Percentiles rank a stretch among this genome's conserved stretches.
Conservation (phyloP, 352 stramenopile species). For the Hyaloperonospora arabidopsidis region DNA sequence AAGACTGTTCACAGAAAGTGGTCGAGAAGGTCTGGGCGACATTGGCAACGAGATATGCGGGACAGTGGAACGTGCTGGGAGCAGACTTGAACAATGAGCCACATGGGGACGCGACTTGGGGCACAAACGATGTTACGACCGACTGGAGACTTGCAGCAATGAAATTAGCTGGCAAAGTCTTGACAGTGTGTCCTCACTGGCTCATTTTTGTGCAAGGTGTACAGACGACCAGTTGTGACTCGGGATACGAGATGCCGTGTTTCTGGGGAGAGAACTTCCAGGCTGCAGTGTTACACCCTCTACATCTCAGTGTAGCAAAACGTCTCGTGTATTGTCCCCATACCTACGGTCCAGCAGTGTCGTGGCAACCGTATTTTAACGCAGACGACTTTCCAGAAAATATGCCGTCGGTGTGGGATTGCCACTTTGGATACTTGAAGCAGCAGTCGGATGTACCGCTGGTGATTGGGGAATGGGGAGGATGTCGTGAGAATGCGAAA, state of each 20-base stretch:
- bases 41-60: conserved; percentile 28
- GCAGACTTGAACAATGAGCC: conserved; percentile 57
- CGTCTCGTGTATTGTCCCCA: conserved; percentile 49
- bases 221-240: conserved; percentile 30
- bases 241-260: conserved; percentile 23
- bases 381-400: conserved; percentile 34
- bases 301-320: conserved; percentile 30
- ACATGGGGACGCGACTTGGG: conserved; percentile 43
- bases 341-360: conserved; percentile 39
- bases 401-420: conserved; percentile 47
- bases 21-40: conserved; percentile 31
- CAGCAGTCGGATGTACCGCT: conserved; percentile 27
- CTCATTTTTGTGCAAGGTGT: conserved; percentile 53
- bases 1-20: conserved; percentile 15
- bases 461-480: conserved; percentile 60
- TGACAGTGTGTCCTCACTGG: conserved; percentile 32
- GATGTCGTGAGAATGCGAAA: conserved; percentile 24
- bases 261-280: conserved; percentile 53
- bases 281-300: conserved; percentile 14
- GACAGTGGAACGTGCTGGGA: conserved; percentile 40
- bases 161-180: conserved; percentile 20
- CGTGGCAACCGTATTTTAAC: conserved; percentile 40
- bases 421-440: conserved; percentile 46
- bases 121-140: conserved; percentile 24
- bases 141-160: conserved; percentile 45